These are phyloP conservation scores for Hondaea fermentalgiana DNA, from an alignment of 108 stramenopile species.

Conservation along the genomic window DNA sequence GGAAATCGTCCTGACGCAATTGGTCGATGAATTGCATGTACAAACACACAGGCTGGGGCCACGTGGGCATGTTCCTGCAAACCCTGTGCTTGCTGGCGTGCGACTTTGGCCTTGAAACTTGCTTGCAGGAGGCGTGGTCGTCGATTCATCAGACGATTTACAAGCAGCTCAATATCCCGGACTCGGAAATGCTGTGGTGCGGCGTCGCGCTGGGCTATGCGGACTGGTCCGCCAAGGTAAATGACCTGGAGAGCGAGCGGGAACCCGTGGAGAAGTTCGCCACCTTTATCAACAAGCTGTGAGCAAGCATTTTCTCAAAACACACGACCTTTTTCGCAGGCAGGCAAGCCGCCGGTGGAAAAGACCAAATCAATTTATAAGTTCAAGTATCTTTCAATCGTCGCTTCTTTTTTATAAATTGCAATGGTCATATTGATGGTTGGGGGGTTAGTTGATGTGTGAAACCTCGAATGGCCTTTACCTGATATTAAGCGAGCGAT, in stretches of 20 bases:
- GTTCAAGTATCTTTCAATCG: too few species aligned
- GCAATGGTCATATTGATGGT: too few species aligned
- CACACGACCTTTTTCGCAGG: too few species aligned
- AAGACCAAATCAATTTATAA: too few species aligned
- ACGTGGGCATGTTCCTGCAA: conserved; percentile 16
- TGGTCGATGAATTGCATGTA: not conserved
- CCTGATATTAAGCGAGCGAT: too few species aligned
- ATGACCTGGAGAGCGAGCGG: not conserved
- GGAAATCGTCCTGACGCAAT: not conserved
- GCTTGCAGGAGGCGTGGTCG: conserved; percentile 4
- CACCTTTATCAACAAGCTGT: not conserved
- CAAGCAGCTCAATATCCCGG: not conserved
- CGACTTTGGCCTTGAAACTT: not conserved
- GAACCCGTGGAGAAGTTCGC: not conserved
- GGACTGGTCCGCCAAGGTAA: not conserved
- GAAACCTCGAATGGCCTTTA: too few species aligned
- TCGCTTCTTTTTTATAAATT: too few species aligned
- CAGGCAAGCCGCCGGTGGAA: too few species aligned
- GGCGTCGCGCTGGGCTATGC: not conserved
- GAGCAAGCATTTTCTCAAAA: not conserved
- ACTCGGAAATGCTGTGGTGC: conserved; percentile 8
- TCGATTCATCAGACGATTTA: not conserved
- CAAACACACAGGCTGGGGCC: not conserved
- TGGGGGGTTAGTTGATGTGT: too few species aligned
- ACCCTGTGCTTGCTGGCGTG: not conserved